phyloP scores from a whole-genome alignment of 768 basidiomycete genomes.

The Kwoniella dendrophila region DNA sequence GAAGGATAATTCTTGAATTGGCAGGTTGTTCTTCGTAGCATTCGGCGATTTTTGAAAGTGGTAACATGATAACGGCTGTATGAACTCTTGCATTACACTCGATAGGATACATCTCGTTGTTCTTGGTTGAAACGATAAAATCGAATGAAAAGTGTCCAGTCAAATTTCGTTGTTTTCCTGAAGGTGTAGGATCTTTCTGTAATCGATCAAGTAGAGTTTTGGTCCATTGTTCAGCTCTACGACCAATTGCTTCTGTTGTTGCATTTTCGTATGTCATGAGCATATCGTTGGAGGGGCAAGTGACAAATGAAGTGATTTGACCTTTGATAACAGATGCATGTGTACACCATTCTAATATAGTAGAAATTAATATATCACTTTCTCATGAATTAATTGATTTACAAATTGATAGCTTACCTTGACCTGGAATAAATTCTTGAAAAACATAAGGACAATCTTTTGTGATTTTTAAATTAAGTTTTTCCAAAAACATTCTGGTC shows the following conservation, averaged over 20 bases:
- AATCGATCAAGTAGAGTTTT: slow-evolving; percentile 41
- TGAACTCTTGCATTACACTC: slow-evolving; percentile 56
- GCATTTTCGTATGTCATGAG: slow-evolving; percentile 56
- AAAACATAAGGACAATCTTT: slow-evolving; percentile 53
- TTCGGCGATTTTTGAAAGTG: slow-evolving; percentile 32
- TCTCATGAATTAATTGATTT: neutral
- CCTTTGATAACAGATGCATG: slow-evolving; percentile 55
- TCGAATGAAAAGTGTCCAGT: slow-evolving; percentile 56
- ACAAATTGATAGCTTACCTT: slow-evolving; percentile 33
- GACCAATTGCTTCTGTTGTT: slow-evolving; percentile 39
- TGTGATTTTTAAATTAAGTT: slow-evolving; percentile 37
- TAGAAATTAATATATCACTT: neutral
- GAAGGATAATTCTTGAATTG: slow-evolving; percentile 15
- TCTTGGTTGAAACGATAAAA: slow-evolving; percentile 51
- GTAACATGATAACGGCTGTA: slow-evolving; percentile 53
- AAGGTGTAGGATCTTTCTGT: slow-evolving; percentile 30
- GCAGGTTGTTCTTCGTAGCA: slow-evolving; percentile 27
- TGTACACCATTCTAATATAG: slow-evolving; percentile 52
- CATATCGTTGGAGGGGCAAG: slow-evolving; percentile 56
- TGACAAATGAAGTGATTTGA: slow-evolving; percentile 53
- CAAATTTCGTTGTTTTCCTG: slow-evolving; percentile 32
- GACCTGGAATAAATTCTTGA: slow-evolving; percentile 55
- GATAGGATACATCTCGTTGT: slow-evolving; percentile 53
- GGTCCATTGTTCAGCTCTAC: slow-evolving; percentile 52
- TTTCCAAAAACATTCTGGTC: slow-evolving; percentile 37